Percentiles rank a stretch among this genome's conserved stretches.
Evolutionary conservation across 768 basidiomycete genomes (phyloP).

Genomic region (Tremella fuciformis): DNA sequence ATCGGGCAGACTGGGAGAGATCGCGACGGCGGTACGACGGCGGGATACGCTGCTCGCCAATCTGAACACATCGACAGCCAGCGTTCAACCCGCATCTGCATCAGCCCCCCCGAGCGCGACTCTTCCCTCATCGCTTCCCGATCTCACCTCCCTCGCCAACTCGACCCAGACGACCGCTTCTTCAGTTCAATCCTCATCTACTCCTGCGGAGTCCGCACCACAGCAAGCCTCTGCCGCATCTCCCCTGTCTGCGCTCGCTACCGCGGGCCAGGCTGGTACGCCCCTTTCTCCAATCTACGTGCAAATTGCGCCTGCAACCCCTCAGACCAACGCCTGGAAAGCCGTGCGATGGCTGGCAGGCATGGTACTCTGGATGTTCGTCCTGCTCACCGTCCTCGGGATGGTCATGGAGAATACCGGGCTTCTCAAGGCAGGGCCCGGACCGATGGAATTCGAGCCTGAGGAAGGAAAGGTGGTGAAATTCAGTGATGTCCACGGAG

Average conservation of each 20-base stretch:
- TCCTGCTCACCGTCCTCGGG: constrained; percentile 75
- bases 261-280: constrained; percentile 26
- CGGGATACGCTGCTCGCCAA: constrained; percentile 60
- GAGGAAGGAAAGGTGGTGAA: constrained; percentile 72
- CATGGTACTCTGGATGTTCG: constrained; percentile 36
- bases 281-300: constrained; percentile 48
- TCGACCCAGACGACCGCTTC: background rate
- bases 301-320: constrained; percentile 39
- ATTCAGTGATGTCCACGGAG: constrained; percentile 94
- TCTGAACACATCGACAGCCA: constrained; percentile 58
- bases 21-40: constrained; percentile 59
- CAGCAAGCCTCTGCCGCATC: background rate
- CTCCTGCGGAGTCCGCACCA: background rate
- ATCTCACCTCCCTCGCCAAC: constrained; percentile 2
- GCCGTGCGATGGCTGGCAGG: constrained; percentile 35
- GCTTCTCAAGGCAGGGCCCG: constrained; percentile 75
- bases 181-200: background rate
- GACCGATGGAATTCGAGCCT: constrained; percentile 78
- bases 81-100: constrained; percentile 54
- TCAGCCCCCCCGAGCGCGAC: background rate
- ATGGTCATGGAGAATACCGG: constrained; percentile 91
- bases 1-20: constrained; percentile 55
- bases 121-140: no score
- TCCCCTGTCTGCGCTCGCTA: background rate
- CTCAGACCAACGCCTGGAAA: constrained; percentile 34